Percentiles rank a stretch among this genome's conserved stretches.
phyloP scores from a whole-genome alignment of 2,329 filamentous ascomycete genomes.

The Grosmannia huntii region DNA sequence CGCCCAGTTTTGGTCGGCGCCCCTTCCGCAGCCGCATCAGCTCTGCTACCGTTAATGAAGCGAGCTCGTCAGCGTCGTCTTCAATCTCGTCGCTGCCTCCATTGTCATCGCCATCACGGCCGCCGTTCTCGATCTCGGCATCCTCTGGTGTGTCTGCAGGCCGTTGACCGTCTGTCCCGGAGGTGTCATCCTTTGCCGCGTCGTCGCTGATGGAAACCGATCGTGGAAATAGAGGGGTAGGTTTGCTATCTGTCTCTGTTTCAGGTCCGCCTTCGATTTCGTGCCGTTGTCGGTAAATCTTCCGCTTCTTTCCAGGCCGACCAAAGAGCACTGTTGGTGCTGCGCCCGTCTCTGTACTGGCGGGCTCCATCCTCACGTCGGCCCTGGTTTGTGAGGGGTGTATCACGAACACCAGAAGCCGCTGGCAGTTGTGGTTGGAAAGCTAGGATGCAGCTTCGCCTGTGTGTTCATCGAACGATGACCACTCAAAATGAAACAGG shows the following conservation, averaged over 20 bases:
- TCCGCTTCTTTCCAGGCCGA: slow-evolving; percentile 46
- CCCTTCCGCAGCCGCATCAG: slow-evolving; percentile 40
- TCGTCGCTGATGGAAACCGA: not conserved
- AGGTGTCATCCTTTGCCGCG: not conserved
- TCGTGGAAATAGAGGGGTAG: not conserved
- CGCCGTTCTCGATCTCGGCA: not conserved
- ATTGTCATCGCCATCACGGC: slow-evolving; percentile 6
- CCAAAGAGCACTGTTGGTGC: slow-evolving; percentile 32
- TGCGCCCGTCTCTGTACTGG: slow-evolving; percentile 7
- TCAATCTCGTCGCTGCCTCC: slow-evolving; percentile 7
- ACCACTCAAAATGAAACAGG: not conserved
- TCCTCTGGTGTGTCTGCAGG: not conserved
- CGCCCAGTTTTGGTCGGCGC: slow-evolving; percentile 35
- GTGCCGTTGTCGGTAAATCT: slow-evolving; percentile 40
- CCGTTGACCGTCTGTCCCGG: not conserved
- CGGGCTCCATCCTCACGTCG: not conserved
- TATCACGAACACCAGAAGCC: not conserved
- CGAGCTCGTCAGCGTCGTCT: slow-evolving; percentile 10
- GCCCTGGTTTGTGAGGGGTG: not conserved
- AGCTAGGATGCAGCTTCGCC: not conserved
- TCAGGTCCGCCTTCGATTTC: not conserved
- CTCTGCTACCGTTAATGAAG: slow-evolving; percentile 32
- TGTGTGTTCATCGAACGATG: not conserved
- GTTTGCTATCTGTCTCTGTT: not conserved
- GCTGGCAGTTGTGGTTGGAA: not conserved